A percentile compares a stretch with the other conserved stretches of the same genome.
Conservation (phyloP, 2,329 filamentous ascomycete species). For the Talaromyces sp. region DNA sequence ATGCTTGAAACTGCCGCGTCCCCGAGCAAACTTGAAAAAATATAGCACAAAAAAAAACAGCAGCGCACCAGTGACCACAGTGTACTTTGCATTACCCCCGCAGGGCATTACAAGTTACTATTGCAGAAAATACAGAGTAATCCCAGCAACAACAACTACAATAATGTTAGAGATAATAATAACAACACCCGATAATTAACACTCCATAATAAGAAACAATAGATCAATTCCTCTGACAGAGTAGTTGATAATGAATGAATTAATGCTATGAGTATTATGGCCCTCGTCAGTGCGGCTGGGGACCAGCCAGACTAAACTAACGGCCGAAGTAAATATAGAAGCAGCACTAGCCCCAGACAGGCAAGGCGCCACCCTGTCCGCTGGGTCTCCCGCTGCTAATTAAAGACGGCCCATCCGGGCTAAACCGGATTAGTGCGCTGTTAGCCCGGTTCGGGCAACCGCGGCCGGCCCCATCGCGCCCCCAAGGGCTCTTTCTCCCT, state of each 20-base stretch:
- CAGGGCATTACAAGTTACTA: too few relatives aligned
- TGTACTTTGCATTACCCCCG: too few relatives aligned
- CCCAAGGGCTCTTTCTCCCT: background rate
- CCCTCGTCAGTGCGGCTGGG: background rate
- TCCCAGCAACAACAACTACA: too few relatives aligned
- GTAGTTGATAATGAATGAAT: too few relatives aligned
- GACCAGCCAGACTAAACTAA: background rate
- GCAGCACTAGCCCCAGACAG: background rate
- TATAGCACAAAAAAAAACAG: too few relatives aligned
- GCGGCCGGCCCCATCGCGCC: background rate
- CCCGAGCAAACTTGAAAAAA: background rate
- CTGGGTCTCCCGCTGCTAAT: background rate
- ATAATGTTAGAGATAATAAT: too few relatives aligned
- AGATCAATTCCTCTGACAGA: too few relatives aligned
- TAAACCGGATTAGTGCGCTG: background rate
- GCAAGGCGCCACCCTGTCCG: background rate
- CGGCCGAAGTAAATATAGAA: background rate
- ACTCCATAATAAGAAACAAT: background rate
- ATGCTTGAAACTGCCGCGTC: background rate
- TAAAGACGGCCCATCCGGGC: background rate
- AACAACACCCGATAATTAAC: background rate
- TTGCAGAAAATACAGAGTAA: too few relatives aligned
- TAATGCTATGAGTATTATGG: background rate
- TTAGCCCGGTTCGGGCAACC: background rate
- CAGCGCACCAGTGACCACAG: too few relatives aligned